phyloP scores from a whole-genome alignment of 83 land plant species.

The Thuja plicata region DNA sequence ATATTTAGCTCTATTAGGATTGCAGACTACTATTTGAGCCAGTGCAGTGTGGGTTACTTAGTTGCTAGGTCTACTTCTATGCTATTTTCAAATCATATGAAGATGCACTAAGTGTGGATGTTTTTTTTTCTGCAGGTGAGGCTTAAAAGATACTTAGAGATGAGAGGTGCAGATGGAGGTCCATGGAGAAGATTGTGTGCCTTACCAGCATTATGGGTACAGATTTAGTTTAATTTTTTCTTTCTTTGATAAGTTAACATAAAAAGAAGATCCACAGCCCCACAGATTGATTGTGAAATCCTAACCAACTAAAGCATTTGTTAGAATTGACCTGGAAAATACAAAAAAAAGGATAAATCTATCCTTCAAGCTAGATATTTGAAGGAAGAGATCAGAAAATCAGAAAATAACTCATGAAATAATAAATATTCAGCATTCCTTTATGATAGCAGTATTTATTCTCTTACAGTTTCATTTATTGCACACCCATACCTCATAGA shows the following conservation, averaged over 20 bases:
- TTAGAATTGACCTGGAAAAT: not conserved
- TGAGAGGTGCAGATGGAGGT: conserved; percentile 99
- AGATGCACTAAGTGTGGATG: not conserved
- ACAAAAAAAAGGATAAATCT: not conserved
- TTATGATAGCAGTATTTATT: not conserved
- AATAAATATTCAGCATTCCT: not conserved
- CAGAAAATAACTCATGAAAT: not conserved
- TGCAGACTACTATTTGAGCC: not conserved
- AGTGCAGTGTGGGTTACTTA: not conserved
- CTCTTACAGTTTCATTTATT: not conserved
- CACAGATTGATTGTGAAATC: not conserved
- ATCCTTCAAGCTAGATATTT: not conserved
- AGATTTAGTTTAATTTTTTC: not conserved
- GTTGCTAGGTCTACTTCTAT: not conserved
- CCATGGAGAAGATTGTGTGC: conserved; percentile 99
- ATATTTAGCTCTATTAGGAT: not conserved
- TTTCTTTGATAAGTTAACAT: not conserved
- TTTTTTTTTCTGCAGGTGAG: conserved; percentile 60
- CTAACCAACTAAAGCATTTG: not conserved
- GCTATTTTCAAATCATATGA: not conserved
- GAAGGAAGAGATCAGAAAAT: not conserved
- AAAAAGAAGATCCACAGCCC: not conserved
- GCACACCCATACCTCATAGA: not conserved
- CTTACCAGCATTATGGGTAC: conserved; percentile 98
- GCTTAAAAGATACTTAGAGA: conserved; percentile 93